phyloP scores from a whole-genome alignment of 2,329 filamentous ascomycete genomes.

The Zymoseptoria passerinii region DNA sequence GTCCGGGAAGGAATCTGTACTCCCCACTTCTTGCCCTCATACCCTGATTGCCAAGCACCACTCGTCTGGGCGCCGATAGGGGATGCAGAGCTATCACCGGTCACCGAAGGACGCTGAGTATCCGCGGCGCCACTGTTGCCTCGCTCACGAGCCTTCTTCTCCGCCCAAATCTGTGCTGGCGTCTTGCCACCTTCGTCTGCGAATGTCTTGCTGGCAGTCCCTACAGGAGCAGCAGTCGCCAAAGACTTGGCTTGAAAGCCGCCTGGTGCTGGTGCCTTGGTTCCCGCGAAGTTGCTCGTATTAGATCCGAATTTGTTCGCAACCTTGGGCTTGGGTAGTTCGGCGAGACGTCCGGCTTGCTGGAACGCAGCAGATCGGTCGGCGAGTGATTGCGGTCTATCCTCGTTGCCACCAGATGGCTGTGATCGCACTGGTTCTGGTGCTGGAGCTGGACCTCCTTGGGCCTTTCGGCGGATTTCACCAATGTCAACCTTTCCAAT shows the following conservation, averaged over 20 bases:
- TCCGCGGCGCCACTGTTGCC: slow-evolving; percentile 47
- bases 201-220: slow-evolving; percentile 81
- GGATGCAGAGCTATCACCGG: slow-evolving; percentile 28
- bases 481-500: slow-evolving; percentile 96
- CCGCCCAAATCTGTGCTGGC: slow-evolving; percentile 91
- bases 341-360: slow-evolving; percentile 69
- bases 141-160: slow-evolving; percentile 83
- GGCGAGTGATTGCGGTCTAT: slow-evolving; percentile 56
- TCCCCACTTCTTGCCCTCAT: slow-evolving; percentile 82
- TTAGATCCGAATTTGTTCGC: slow-evolving; percentile 75
- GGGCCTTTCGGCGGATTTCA: slow-evolving; percentile 77
- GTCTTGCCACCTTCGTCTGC: slow-evolving; percentile 93
- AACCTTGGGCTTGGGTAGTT: slow-evolving; percentile 89
- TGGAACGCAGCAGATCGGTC: slow-evolving; percentile 69
- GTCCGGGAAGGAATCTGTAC: slow-evolving; percentile 68
- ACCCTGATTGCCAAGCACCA: slow-evolving; percentile 87
- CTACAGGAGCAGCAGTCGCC: slow-evolving; percentile 54
- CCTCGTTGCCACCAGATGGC: slow-evolving; percentile 41
- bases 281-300: slow-evolving; percentile 67
- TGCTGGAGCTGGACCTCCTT: slow-evolving; percentile 41
- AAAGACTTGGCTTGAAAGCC: slow-evolving; percentile 54
- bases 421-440: slow-evolving; percentile 35
- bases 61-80: slow-evolving; percentile 61
- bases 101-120: slow-evolving; percentile 36
- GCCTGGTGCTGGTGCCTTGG: slow-evolving; percentile 76